phyloP scores from a whole-genome alignment of 1,139 yeast species.

The Diutina mesorugosa region DNA sequence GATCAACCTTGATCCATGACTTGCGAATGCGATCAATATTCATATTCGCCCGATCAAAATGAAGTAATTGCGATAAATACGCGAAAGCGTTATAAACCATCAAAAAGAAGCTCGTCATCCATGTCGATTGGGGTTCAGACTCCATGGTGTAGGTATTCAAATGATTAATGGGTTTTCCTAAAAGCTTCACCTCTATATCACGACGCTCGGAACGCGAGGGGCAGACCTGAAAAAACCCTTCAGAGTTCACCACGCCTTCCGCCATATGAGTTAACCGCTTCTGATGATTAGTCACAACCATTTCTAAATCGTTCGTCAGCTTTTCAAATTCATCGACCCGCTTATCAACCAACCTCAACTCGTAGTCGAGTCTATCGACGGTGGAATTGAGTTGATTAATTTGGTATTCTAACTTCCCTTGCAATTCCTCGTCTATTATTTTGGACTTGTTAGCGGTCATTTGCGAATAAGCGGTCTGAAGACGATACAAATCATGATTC shows the following conservation, averaged over 20 bases:
- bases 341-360: constrained; percentile 56
- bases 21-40: constrained; percentile 31
- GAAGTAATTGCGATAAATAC: neutral
- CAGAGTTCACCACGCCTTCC: constrained; percentile 24
- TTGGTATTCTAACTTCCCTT: constrained; percentile 29
- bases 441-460: constrained; percentile 17
- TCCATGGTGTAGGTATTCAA: neutral
- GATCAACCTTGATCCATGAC: constrained; percentile 33
- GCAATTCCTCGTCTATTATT: constrained; percentile 20
- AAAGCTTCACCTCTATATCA: constrained; percentile 15
- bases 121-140: neutral
- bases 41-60: constrained; percentile 27
- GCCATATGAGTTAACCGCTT: constrained; percentile 17
- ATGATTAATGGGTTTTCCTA: constrained; percentile 8
- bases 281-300: constrained; percentile 21
- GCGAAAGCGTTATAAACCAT: neutral
- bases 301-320: constrained; percentile 34
- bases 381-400: constrained; percentile 54
- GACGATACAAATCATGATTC: constrained; percentile 19
- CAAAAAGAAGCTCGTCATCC: neutral
- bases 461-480: constrained; percentile 17
- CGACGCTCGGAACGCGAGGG: constrained; percentile 16
- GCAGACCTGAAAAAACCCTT: constrained; percentile 21
- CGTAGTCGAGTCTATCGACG: constrained; percentile 70
- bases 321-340: constrained; percentile 77